Evolutionary conservation across 371 early-diverging fungal species (phyloP).

Genomic region (Actinomortierella wolfii): DNA sequence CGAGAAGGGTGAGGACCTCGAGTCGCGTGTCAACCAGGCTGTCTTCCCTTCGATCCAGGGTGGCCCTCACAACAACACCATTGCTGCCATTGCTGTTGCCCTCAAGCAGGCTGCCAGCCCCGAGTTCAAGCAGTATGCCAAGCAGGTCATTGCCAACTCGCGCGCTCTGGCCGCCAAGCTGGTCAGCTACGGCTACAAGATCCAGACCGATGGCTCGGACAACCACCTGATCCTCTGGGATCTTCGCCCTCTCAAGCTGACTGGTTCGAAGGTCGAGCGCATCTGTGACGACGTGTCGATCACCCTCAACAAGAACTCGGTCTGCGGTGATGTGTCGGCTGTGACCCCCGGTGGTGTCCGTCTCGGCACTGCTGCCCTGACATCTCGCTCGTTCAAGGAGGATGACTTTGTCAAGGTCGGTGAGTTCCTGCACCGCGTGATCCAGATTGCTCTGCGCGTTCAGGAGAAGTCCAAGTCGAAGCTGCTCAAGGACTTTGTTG

Average conservation of each 20-base stretch:
- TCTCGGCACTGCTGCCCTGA: slow-evolving; percentile 89
- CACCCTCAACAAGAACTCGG: slow-evolving; percentile 94
- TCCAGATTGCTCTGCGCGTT: slow-evolving; percentile 83
- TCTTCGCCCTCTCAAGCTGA: slow-evolving; percentile 82
- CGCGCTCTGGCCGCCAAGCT: slow-evolving; percentile 80
- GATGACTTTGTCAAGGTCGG: slow-evolving; percentile 85
- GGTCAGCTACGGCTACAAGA: slow-evolving; percentile 78
- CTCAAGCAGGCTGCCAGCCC: slow-evolving; percentile 93
- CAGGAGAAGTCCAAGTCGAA: slow-evolving; percentile 83
- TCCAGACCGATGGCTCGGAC: slow-evolving; percentile 94
- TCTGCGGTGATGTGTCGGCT: slow-evolving; percentile 89
- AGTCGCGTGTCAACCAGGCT: slow-evolving; percentile 93
- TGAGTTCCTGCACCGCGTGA: slow-evolving; percentile 87
- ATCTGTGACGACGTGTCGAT: slow-evolving; percentile 95
- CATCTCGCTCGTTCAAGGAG: slow-evolving; percentile 90
- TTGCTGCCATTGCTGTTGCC: slow-evolving; percentile 97
- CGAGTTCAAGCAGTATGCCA: slow-evolving; percentile 93
- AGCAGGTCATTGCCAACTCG: slow-evolving; percentile 93
- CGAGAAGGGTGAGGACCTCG: slow-evolving; percentile 84
- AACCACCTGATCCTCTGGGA: slow-evolving; percentile 96
- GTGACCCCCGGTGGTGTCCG: slow-evolving; percentile 93
- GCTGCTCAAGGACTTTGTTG: slow-evolving; percentile 95
- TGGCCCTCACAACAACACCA: slow-evolving; percentile 99
- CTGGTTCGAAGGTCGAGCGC: slow-evolving; percentile 92
- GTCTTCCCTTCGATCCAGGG: slow-evolving; percentile 99